Conservation (phyloP, 768 basidiomycete genomes). For the Epithele typhae region DNA sequence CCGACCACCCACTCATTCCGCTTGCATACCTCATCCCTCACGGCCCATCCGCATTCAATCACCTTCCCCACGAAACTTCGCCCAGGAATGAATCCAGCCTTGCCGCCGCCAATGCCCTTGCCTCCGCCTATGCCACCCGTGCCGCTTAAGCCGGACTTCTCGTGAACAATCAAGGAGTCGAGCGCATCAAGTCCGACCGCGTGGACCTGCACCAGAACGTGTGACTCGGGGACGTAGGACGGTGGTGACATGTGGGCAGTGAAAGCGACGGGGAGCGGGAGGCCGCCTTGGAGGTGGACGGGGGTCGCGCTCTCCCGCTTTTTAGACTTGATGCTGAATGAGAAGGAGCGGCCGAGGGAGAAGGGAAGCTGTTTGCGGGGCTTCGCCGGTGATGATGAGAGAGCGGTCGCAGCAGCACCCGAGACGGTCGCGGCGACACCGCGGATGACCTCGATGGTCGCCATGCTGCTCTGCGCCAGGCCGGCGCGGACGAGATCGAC, state of each 20-base stretch:
- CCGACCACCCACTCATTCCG: slow-evolving; percentile 89
- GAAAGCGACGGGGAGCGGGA: slow-evolving; percentile 25
- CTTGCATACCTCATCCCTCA: slow-evolving; percentile 50
- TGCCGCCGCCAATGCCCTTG: slow-evolving; percentile 27
- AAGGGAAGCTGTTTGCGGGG: slow-evolving; percentile 17
- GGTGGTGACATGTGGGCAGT: slow-evolving; percentile 54
- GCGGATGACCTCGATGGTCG: slow-evolving; percentile 72
- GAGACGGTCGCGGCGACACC: slow-evolving; percentile 32
- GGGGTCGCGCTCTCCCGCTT: slow-evolving; percentile 21
- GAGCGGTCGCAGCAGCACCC: background rate
- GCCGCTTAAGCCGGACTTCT: slow-evolving; percentile 27
- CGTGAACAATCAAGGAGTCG: slow-evolving; percentile 64
- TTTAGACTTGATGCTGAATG: slow-evolving; percentile 12
- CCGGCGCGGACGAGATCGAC: slow-evolving; percentile 75
- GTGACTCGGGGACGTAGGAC: slow-evolving; percentile 57
- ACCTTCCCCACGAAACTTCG: slow-evolving; percentile 83
- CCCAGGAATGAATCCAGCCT: slow-evolving; percentile 75
- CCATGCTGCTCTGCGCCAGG: slow-evolving; percentile 85
- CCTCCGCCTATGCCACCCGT: slow-evolving; percentile 13
- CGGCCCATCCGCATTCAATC: slow-evolving; percentile 79
- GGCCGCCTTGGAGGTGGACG: slow-evolving; percentile 17
- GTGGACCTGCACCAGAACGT: slow-evolving; percentile 84
- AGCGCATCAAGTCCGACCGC: slow-evolving; percentile 80
- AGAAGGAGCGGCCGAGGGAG: slow-evolving; percentile 18
- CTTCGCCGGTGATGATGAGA: background rate